phyloP scores from a whole-genome alignment of 1,284 basidiomycete genomes.

The Coriolopsis trogii region DNA sequence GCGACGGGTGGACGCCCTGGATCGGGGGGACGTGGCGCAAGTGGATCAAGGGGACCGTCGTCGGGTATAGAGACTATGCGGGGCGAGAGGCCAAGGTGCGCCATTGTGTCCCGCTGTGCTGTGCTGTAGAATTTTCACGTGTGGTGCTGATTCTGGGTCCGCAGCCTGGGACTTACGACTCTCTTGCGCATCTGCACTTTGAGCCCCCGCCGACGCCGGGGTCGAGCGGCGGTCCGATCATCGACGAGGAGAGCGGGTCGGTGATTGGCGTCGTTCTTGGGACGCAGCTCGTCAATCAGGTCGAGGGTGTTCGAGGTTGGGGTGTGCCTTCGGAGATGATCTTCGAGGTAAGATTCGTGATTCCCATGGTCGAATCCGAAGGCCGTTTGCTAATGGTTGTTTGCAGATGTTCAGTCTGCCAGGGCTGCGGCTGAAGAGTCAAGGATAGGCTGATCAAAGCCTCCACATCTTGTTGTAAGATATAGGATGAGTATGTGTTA shows the following conservation, averaged over 20 bases:
- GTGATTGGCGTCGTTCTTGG: conserved; percentile 75
- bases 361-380: neutral
- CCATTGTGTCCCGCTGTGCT: neutral
- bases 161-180: conserved; percentile 72
- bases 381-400: neutral
- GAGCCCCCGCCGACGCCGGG: conserved; percentile 63
- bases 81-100: conserved; percentile 59
- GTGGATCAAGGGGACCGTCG: conserved; percentile 54
- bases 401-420: conserved; percentile 54
- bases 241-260: conserved; percentile 64
- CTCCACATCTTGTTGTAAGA: too few relatives aligned
- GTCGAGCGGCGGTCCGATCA: conserved; percentile 73
- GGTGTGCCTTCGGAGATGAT: conserved; percentile 72
- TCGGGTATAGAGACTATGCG: conserved; percentile 62
- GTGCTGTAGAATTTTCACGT: neutral
- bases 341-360: conserved; percentile 52
- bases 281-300: conserved; percentile 56
- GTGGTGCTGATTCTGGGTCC: neutral
- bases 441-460: too few relatives aligned
- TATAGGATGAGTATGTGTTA: too few relatives aligned
- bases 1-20: conserved; percentile 54
- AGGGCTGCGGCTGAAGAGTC: conserved; percentile 33
- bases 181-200: conserved; percentile 62
- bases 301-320: conserved; percentile 66
- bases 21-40: conserved; percentile 54